Percentiles rank a stretch among this genome's conserved stretches.
These are phyloP conservation scores for Candida germanica DNA, from an alignment of 805 yeast species.

Conservation along the genomic window DNA sequence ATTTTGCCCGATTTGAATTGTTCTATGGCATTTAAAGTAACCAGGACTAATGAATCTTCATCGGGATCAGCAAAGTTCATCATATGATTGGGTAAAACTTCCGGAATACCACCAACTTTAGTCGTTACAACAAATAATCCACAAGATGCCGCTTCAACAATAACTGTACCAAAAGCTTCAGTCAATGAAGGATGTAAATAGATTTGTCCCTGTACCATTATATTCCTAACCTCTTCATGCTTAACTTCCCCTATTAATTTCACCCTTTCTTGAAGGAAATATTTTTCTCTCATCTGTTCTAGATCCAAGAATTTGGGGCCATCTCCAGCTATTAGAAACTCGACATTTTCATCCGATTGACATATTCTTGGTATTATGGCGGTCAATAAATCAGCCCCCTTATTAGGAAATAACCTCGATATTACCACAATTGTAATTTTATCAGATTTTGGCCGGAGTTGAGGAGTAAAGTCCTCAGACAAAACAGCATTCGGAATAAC, in stretches of 20 bases:
- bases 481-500: slow-evolving; percentile 97
- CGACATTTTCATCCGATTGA: slow-evolving; percentile 54
- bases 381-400: slow-evolving; percentile 87
- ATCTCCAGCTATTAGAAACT: slow-evolving; percentile 89
- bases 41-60: slow-evolving; percentile 73
- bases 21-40: slow-evolving; percentile 68
- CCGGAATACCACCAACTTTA: slow-evolving; percentile 96
- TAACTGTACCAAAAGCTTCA: slow-evolving; percentile 96
- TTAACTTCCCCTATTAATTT: slow-evolving; percentile 80
- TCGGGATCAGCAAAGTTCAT: slow-evolving; percentile 88
- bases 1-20: slow-evolving; percentile 54
- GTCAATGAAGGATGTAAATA: slow-evolving; percentile 91
- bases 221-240: slow-evolving; percentile 90
- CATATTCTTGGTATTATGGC: slow-evolving; percentile 87
- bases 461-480: slow-evolving; percentile 60
- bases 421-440: slow-evolving; percentile 82
- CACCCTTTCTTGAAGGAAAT: slow-evolving; percentile 83
- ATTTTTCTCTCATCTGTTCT: slow-evolving; percentile 90
- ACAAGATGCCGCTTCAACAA: slow-evolving; percentile 97
- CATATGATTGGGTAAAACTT: slow-evolving; percentile 90
- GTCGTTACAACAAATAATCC: slow-evolving; percentile 93
- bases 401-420: slow-evolving; percentile 89
- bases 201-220: slow-evolving; percentile 91
- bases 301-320: slow-evolving; percentile 94
- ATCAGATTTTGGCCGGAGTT: slow-evolving; percentile 5